phyloP scores from a whole-genome alignment of 2,329 filamentous ascomycete genomes.

The Nothophoma quercina region DNA sequence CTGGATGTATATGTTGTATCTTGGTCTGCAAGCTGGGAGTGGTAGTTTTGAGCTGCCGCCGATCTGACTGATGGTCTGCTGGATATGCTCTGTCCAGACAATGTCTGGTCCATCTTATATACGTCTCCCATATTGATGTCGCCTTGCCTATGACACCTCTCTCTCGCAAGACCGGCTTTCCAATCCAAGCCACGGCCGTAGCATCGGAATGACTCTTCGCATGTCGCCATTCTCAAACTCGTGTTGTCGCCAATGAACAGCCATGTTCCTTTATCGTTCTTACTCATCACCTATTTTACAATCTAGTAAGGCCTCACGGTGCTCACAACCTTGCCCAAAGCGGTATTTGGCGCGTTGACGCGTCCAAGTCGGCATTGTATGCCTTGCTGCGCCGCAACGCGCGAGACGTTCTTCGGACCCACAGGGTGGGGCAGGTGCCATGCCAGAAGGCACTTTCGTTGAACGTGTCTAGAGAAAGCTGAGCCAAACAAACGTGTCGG shows the following conservation, averaged over 20 bases:
- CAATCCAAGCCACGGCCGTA: too few species aligned
- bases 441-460: too few species aligned
- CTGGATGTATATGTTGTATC: too few species aligned
- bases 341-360: background rate
- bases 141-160: background rate
- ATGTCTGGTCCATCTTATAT: background rate
- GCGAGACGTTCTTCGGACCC: background rate
- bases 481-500: background rate
- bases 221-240: too few species aligned
- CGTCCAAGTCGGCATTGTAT: background rate
- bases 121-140: background rate
- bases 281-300: background rate
- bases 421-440: background rate
- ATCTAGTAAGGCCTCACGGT: too few species aligned
- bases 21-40: too few species aligned
- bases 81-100: background rate
- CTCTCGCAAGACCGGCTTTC: too few species aligned
- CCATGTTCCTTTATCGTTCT: background rate
- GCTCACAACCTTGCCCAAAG: background rate
- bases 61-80: too few species aligned
- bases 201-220: conserved; percentile 15
- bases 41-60: too few species aligned
- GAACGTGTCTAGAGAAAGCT: background rate
- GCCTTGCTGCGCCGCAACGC: background rate
- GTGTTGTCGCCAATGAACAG: background rate